Evolutionary conservation across 345 rosid genomes (phyloP).

Genomic region (Eucalyptus cloeziana): DNA sequence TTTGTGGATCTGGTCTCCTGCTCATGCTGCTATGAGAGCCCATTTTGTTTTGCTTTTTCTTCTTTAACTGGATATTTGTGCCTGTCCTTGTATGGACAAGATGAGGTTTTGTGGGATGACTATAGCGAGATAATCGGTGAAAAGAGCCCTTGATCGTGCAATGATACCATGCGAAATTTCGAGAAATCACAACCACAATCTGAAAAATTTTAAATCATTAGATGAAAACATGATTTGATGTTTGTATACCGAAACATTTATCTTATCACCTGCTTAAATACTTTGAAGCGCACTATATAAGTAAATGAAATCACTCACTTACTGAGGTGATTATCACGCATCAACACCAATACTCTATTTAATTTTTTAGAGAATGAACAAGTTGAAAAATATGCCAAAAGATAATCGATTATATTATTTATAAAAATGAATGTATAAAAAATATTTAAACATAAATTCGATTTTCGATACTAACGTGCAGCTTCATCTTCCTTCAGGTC

Average conservation of each 20-base stretch:
- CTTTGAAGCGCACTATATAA: not conserved
- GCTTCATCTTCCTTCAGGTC: no score
- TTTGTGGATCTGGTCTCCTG: not conserved
- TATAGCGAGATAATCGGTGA: not conserved
- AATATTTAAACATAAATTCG: not conserved
- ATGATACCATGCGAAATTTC: no score
- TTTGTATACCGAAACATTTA: not conserved
- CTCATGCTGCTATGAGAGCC: not conserved
- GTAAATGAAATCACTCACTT: not conserved
- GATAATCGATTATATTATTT: not conserved
- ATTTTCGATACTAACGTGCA: no score
- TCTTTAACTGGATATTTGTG: not conserved
- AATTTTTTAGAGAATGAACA: not conserved
- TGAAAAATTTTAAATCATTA: not conserved
- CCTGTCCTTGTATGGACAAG: not conserved
- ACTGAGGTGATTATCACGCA: accelerated
- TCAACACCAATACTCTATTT: accelerated
- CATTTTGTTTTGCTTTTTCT: no score
- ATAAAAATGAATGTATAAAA: accelerated
- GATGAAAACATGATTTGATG: accelerated
- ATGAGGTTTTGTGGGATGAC: not conserved
- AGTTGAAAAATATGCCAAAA: accelerated
- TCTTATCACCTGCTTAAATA: accelerated
- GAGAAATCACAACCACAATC: accelerated
- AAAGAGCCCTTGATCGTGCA: accelerated